phyloP scores from a whole-genome alignment of 352 stramenopile species.

The Blastocystis sp. region DNA sequence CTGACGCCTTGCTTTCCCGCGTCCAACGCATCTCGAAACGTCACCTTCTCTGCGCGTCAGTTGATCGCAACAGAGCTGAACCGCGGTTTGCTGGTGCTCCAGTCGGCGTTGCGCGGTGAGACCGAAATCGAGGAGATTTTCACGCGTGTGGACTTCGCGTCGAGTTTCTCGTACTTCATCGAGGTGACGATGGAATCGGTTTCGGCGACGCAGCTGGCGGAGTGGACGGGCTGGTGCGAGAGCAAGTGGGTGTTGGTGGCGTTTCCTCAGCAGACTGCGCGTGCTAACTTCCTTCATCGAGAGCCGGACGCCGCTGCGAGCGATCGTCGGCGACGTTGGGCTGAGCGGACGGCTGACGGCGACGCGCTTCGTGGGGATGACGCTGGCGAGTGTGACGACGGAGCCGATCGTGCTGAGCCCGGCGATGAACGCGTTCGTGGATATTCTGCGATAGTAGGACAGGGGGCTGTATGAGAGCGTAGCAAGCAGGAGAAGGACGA shows the following conservation, averaged over 20 bases:
- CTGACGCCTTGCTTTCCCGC: conserved; percentile 31
- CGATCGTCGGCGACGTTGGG: background rate
- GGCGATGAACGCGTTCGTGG: background rate
- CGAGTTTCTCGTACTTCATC: background rate
- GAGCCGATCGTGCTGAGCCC: background rate
- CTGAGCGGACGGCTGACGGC: background rate
- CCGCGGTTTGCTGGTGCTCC: background rate
- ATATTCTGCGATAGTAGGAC: background rate
- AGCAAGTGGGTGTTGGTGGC: background rate
- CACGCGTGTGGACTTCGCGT: background rate
- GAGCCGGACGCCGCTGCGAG: background rate
- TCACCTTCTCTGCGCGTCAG: background rate
- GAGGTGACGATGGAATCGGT: background rate
- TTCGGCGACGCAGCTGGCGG: background rate
- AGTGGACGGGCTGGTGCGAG: conserved; percentile 21
- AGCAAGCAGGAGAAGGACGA: background rate
- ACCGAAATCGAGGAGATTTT: background rate
- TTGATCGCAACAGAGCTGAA: background rate
- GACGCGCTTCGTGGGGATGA: background rate
- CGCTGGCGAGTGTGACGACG: background rate
- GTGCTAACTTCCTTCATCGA: background rate
- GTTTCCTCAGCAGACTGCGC: background rate
- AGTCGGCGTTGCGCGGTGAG: background rate
- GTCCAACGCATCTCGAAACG: background rate
- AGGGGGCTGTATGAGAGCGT: background rate